Base-by-base conservation (phyloP, 495 filamentous ascomycete species). In the Annulohypoxylon nitens region DNA sequence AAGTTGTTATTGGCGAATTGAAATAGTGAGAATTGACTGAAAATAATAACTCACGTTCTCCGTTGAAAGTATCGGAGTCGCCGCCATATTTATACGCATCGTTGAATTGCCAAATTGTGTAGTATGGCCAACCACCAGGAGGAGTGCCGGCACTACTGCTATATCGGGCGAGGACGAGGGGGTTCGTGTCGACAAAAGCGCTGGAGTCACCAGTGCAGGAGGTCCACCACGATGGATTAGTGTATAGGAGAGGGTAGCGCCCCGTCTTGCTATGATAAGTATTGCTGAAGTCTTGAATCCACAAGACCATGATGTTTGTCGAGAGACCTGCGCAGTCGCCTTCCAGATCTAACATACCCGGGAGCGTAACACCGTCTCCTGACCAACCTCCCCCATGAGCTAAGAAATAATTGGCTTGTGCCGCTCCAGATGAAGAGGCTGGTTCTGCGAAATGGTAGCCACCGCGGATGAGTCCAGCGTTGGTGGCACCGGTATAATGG, bases 301-400 rank as follows among this genome's bases (percentile, higher is more conserved):
- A 92, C 20, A 80, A 74, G 0, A 90, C 86, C 85, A 90, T 91
- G n/a, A 75, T 80, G 11, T 82, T 79, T 0, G 78, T 47, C 16
- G 80, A 83, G 55, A 91, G 80, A 0, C 88, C 88, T 69, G 84
- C 89, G 77, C 88, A 90, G 14, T 84, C 82, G 9, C 80, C 78
- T 78, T 92, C 90, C 25, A 92, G 82, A 76, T 91, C 90, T 12
- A 92, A 81, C 89, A 91, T 91, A 2, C 90, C 90, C 0, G 90
- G 90, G 0, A 92, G 82, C 5, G 89, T 92, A 61, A 84, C 85
- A 36, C 88, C 88, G 70, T 92, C 90, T 23, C 65, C 74, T 8
- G 84, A 83, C 90, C 89, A 91, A 54, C 88, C 88, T 18, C 90
- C 90, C 34, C 90, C 90, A 73, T 91, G 80, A 0, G 84, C 79